These are phyloP conservation scores for Sanghuangporus weigelae DNA, from an alignment of 1,284 basidiomycete species.

Conservation along the genomic window DNA sequence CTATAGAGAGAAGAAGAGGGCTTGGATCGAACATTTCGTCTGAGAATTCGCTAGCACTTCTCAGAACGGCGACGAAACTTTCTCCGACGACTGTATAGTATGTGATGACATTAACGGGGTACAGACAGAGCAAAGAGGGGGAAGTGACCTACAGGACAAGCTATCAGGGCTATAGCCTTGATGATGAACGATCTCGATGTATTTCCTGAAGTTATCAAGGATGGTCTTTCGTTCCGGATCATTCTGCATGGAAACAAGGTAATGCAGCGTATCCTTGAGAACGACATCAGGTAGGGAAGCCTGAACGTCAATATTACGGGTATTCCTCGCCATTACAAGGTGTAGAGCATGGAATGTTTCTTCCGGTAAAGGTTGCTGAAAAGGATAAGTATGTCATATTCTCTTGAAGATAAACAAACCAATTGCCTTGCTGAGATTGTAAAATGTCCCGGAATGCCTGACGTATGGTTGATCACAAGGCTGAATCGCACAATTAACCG, in stretches of 20 bases:
- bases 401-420: neutral
- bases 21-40: conserved; percentile 46
- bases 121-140: neutral
- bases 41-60: conserved; percentile 49
- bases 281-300: conserved; percentile 41
- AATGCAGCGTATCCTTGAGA: conserved; percentile 48
- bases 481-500: neutral
- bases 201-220: conserved; percentile 48
- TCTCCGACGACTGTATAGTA: conserved; percentile 46
- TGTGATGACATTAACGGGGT: neutral
- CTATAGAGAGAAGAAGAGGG: conserved; percentile 45
- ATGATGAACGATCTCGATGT: conserved; percentile 47
- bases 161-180: conserved; percentile 44
- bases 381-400: neutral
- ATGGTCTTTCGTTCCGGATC: conserved; percentile 43
- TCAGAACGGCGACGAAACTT: conserved; percentile 45
- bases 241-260: conserved; percentile 44
- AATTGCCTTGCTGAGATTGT: conserved; percentile 50
- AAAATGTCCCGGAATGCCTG: conserved; percentile 41
- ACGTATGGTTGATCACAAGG: neutral
- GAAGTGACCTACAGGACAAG: conserved; percentile 44
- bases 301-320: conserved; percentile 7
- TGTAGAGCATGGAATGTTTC: conserved; percentile 13
- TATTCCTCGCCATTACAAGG: conserved; percentile 12
- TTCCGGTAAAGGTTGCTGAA: neutral